Base-by-base conservation (phyloP, 2,329 filamentous ascomycete genomes). In the Colletotrichum sp. region DNA sequence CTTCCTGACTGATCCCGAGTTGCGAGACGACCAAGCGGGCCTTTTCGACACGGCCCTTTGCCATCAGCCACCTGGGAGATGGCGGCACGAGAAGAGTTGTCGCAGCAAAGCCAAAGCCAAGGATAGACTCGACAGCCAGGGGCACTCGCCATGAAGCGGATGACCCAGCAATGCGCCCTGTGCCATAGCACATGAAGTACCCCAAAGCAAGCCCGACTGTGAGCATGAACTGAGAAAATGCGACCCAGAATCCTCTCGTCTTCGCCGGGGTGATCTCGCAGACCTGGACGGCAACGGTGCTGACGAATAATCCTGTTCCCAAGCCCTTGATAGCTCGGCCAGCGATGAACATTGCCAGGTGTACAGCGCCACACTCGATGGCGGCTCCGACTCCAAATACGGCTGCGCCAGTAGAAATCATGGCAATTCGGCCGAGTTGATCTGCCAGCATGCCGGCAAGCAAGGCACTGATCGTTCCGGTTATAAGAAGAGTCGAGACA, bases 181-280 rank as follows among this genome's bases (percentile, higher is more conserved):
- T 90, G n/a, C 90, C 91, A 75, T 93, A 93, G 79, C 90, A 92
- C 5, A 87, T 88, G 79, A 93, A 93, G 79, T 90, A 93, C 0
- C 92, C 92, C 0, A 85, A 76, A 2, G 89, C 87, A 1, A 93
- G 79, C 0, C 90, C 91, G 3, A 87, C 66, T 0, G 88, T 88
- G 44, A 88, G 89, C 3, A 88, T 77, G n/a, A 92, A 84, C 79
- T 92, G 90, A 1, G 90, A 88, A 1, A 88, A 80, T 0, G 90
- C 88, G 0, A 89, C 88, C 74, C 92, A 82, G 5, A 86, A 83
- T 3, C 90, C 91, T 30, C 91, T 85, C 7, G 85, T 81, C 2
- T 84, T 83, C 0, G 88, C 85, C 0, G 91, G 91, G 0, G 90
- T 88, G 60, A 93, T 92, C 79, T 93, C 92, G 39, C 89, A 90